Conservation (phyloP, 306 rosid species). For the peach (Prunus persica) region Prunus_persica_NCBIv2 NC_034014.1:727001-727500, state of each 20-base stretch:
- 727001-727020: constrained; percentile 95
- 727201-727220: constrained; percentile 92
- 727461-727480: constrained; percentile 93
- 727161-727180: constrained; percentile 86
- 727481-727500: constrained; percentile 87
- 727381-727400: constrained; percentile 93
- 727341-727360: constrained; percentile 83
- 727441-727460: constrained; percentile 64
- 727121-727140: constrained; percentile 90
- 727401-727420: constrained; percentile 98
- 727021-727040: constrained; percentile 81
- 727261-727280: constrained; percentile 93
- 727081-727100: constrained; percentile 91
- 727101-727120: constrained; percentile 92
- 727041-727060: constrained; percentile 96
- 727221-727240: constrained; percentile 81
- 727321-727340: constrained; percentile 93
- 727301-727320: constrained; percentile 96
- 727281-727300: constrained; percentile 73
- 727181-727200: constrained; percentile 83
- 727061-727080: constrained; percentile 96
- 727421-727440: constrained; percentile 79
- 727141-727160: constrained; percentile 86
- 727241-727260: constrained; percentile 88
- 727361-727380: constrained; percentile 96